A percentile compares a stretch with the other conserved stretches of the same genome.
These are phyloP conservation scores for Fusarium musae DNA, from an alignment of 2,329 filamentous ascomycete species.

Conservation along the genomic window DNA sequence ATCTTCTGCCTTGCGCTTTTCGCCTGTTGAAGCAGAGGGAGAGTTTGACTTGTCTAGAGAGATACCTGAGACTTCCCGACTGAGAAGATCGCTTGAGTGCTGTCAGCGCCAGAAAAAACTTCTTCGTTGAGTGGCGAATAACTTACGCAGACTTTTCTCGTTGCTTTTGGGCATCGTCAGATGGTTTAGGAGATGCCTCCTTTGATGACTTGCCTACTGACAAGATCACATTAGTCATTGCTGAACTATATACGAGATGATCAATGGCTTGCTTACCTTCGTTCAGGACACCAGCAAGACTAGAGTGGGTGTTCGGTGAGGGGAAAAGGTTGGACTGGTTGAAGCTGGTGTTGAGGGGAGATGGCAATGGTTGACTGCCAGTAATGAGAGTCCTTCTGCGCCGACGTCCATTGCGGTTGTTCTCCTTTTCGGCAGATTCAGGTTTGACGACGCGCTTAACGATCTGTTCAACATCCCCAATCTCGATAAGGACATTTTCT, in stretches of 20 bases:
- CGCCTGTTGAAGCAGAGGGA: constrained; percentile 63
- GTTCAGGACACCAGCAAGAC: constrained; percentile 85
- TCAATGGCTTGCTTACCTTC: constrained; percentile 67
- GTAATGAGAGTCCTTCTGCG: constrained; percentile 94
- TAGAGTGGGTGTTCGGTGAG: constrained; percentile 73
- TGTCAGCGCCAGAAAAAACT: constrained; percentile 11
- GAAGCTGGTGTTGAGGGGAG: constrained; percentile 92
- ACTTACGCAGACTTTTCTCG: constrained; percentile 93
- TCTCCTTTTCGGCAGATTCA: constrained; percentile 79
- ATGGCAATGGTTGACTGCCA: constrained; percentile 94
- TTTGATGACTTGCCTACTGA: constrained; percentile 50
- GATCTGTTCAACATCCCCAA: constrained; percentile 98
- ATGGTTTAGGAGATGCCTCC: constrained; percentile 61
- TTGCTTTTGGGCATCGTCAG: constrained; percentile 78
- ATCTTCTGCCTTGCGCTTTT: constrained; percentile 73
- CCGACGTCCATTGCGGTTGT: constrained; percentile 90
- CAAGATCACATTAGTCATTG: constrained; percentile 19
- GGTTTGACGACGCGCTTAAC: constrained; percentile 95
- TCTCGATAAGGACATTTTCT: constrained; percentile 98
- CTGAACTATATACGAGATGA: not conserved
- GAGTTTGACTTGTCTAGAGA: constrained; percentile 80
- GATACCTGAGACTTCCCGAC: constrained; percentile 93
- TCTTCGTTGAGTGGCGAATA: not conserved
- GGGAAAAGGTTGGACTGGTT: constrained; percentile 79
- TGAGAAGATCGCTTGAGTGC: constrained; percentile 78